Conservation (phyloP, 2,329 filamentous ascomycete species). For the Sclerotinia nivalis region DNA sequence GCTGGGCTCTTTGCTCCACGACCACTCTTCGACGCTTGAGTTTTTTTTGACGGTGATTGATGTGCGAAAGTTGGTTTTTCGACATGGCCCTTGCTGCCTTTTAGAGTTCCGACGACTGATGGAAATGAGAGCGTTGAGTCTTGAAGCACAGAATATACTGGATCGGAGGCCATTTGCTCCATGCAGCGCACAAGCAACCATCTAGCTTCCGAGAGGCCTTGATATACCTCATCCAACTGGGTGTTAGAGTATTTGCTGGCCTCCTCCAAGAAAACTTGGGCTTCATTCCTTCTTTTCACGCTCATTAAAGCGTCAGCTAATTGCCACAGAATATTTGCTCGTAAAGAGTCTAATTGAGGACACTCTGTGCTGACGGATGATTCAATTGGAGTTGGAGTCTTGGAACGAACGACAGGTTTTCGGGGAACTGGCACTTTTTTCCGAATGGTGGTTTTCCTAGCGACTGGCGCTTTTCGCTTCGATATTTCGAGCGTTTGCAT, state of each 20-base stretch:
- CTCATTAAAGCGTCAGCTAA: conserved; percentile 51
- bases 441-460: conserved; percentile 30
- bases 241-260: conserved; percentile 49
- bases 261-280: conserved; percentile 55
- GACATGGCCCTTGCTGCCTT: conserved; percentile 29
- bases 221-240: conserved; percentile 46
- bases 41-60: conserved; percentile 34
- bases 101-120: conserved; percentile 50
- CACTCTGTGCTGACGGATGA: conserved; percentile 40
- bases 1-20: conserved; percentile 31
- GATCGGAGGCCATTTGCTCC: conserved; percentile 73
- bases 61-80: conserved; percentile 32
- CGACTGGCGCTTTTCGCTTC: conserved; percentile 38
- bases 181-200: conserved; percentile 68
- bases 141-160: conserved; percentile 84
- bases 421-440: conserved; percentile 38
- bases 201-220: conserved; percentile 65
- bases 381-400: conserved; percentile 30
- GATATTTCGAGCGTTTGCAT: conserved; percentile 39
- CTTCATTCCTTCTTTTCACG: conserved; percentile 56
- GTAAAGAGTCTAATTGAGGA: conserved; percentile 45
- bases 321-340: conserved; percentile 51
- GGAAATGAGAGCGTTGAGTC: conserved; percentile 92
- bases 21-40: conserved; percentile 23
- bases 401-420: conserved; percentile 37